Percentiles rank a stretch among this genome's conserved stretches.
These are phyloP conservation scores for Ampelomyces quisqualis DNA, from an alignment of 2,329 filamentous ascomycete genomes.

Conservation along the genomic window DNA sequence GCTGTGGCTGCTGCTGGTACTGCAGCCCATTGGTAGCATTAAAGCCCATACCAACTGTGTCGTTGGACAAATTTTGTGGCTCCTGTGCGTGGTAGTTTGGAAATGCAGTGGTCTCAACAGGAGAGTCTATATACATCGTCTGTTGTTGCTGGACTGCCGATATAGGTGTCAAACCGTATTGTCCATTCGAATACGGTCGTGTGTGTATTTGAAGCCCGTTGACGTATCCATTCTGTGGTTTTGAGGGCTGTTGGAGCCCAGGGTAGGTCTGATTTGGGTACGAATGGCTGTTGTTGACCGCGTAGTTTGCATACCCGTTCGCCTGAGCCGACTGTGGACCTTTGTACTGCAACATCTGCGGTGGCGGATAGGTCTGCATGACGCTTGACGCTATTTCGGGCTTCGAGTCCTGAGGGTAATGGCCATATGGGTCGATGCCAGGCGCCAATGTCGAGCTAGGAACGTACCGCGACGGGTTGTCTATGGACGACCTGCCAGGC, in stretches of 20 bases:
- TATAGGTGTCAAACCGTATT: constrained; percentile 33
- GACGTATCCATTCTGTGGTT: constrained; percentile 30
- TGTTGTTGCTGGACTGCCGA: constrained; percentile 34
- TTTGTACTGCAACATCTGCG: constrained; percentile 35
- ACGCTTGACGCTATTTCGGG: constrained; percentile 23
- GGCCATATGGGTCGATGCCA: constrained; percentile 34
- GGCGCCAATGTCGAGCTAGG: constrained; percentile 34
- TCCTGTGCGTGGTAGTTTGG: constrained; percentile 39
- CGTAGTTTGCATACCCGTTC: constrained; percentile 26
- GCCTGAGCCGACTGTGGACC: constrained; percentile 18
- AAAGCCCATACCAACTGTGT: constrained; percentile 27
- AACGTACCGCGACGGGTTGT: constrained; percentile 36
- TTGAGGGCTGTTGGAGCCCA: constrained; percentile 33
- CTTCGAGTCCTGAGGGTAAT: constrained; percentile 26
- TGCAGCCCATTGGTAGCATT: constrained; percentile 31
- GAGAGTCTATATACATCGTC: constrained; percentile 40
- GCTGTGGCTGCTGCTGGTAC: constrained; percentile 32
- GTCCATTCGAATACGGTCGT: constrained; percentile 30
- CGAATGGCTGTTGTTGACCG: constrained; percentile 14
- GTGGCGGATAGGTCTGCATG: constrained; percentile 45
- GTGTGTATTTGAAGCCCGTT: constrained; percentile 34
- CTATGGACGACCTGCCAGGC: constrained; percentile 31
- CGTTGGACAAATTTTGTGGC: constrained; percentile 28
- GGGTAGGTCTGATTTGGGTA: constrained; percentile 40
- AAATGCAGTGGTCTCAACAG: constrained; percentile 38